Evolutionary conservation across 202 grass and related monocot genomes (phyloP).

Genomic region (Schoenoplectus tabernaemontani): DNA sequence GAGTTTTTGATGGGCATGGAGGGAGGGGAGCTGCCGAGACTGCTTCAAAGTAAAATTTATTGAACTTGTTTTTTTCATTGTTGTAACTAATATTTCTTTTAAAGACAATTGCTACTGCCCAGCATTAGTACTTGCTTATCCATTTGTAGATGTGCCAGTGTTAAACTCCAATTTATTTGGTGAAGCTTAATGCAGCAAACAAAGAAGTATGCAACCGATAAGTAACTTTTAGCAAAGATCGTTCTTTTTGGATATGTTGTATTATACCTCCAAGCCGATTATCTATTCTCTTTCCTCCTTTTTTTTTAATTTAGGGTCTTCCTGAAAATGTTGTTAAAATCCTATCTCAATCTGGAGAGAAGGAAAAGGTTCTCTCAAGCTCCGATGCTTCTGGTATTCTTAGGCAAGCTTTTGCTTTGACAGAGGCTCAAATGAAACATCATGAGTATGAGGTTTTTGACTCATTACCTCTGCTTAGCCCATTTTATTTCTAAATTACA

Average conservation of each 20-base stretch:
- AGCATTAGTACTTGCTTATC: conserved; percentile 4
- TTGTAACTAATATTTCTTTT: conserved; percentile 18
- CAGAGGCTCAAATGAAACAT: conserved; percentile 54
- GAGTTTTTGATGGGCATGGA: conserved; percentile 88
- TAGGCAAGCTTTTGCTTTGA: conserved; percentile 62
- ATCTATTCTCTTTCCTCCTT: conserved; percentile 16
- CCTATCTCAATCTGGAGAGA: conserved; percentile 51
- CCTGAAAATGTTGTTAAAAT: conserved; percentile 63
- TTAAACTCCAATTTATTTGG: not conserved
- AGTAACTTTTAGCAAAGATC: not conserved
- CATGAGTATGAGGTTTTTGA: conserved; percentile 71
- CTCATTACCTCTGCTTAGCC: conserved; percentile 21
- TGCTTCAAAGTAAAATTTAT: conserved; percentile 59
- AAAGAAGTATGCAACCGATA: not conserved
- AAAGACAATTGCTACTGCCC: not conserved
- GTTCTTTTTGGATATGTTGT: not conserved
- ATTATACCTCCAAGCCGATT: not conserved
- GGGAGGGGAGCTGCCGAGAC: conserved; percentile 66
- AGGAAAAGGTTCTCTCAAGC: conserved; percentile 47
- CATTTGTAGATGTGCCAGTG: not conserved
- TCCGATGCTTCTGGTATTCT: conserved; percentile 85
- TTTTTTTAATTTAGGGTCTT: conserved; percentile 43
- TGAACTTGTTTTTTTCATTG: conserved; percentile 19
- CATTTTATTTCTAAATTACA: conserved; percentile 12
- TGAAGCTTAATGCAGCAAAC: not conserved